Base-by-base conservation (phyloP, 345 rosid genomes). In the Populus simonii region DNA sequence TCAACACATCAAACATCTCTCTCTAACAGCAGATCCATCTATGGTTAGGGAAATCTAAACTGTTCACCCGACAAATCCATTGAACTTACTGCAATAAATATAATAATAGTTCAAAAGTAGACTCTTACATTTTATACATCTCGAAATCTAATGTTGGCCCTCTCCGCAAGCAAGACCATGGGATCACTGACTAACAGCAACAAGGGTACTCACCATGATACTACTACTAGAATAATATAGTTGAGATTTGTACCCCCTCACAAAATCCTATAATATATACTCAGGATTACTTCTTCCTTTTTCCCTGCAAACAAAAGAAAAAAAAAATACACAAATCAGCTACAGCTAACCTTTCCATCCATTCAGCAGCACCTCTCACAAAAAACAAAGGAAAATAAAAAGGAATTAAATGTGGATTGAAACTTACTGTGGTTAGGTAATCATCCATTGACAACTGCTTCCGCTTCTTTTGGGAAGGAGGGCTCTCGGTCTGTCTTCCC, bases 371-470 rank as follows among this genome's bases (percentile, higher is more conserved):
- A 8, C 47, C 12, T 22, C 69, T 11, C 7, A 51, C 9, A 33
- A 33, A 33, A 33, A 0, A 33, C 36, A 33, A 33, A 29, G 0
- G 1, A 16, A 39, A 10, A 73, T 67, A 55, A 43, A 15, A 27
- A 70, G 3, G 61, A 36, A 36, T 8, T 41, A 29, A 36, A 47
- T 22, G 10, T 1, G n/a, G 66, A 73, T 7, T 9, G 69, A 76
- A 71, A 79, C 86, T 23, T 88, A 91, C 90, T 51, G 93, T 83
- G 83, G 81, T 87, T 70, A 88, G 41, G 55, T 87, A 91, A 76
- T 96, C 97, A 82, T 92, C 98, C 94, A 91, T 93, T 7, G 99
- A 84, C 38, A 86, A 82, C 83, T 96, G 98, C 86, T 90, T 91
- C 63, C 95, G 88, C 80, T 93, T 93, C 92, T 89, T 93, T 11